These are phyloP conservation scores for Candolleomyces aberdarensis DNA, from an alignment of 768 basidiomycete genomes.

Conservation along the genomic window DNA sequence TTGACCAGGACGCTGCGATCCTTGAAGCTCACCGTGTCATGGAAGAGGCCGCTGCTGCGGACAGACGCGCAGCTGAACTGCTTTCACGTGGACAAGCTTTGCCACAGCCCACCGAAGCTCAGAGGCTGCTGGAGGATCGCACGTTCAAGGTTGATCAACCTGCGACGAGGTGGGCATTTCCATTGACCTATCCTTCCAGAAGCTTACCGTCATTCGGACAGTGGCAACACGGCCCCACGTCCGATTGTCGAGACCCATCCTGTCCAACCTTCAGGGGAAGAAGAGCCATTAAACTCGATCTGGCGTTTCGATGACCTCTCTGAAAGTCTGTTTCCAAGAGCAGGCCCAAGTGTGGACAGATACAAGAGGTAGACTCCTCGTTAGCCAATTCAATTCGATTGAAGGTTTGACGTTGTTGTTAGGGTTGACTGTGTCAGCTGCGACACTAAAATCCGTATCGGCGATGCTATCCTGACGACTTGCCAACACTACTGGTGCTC, in stretches of 20 bases:
- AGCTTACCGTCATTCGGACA: not conserved
- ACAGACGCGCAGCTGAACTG: conserved; percentile 3
- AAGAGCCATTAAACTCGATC: not conserved
- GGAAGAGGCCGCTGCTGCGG: conserved; percentile 12
- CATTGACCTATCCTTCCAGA: not conserved
- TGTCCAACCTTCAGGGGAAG: not conserved
- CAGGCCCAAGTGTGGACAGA: conserved; percentile 3
- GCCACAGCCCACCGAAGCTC: conserved; percentile 9
- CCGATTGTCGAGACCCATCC: not conserved
- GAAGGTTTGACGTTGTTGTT: not conserved
- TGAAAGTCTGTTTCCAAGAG: not conserved
- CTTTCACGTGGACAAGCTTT: not conserved
- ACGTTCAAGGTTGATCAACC: not conserved
- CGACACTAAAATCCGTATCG: conserved; percentile 7
- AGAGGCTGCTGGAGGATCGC: conserved; percentile 6
- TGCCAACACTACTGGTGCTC: conserved; percentile 18
- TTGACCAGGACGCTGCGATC: not conserved
- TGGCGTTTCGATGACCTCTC: not conserved
- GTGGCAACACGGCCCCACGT: too few relatives aligned
- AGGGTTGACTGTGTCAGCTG: conserved; percentile 17
- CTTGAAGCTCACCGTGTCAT: conserved; percentile 5
- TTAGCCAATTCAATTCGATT: too few relatives aligned
- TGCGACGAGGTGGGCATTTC: not conserved
- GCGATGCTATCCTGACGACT: conserved; percentile 4
- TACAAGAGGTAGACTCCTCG: not conserved